Conservation (phyloP, 2,329 filamentous ascomycete genomes). For the Colletotrichum gigasporum region DNA sequence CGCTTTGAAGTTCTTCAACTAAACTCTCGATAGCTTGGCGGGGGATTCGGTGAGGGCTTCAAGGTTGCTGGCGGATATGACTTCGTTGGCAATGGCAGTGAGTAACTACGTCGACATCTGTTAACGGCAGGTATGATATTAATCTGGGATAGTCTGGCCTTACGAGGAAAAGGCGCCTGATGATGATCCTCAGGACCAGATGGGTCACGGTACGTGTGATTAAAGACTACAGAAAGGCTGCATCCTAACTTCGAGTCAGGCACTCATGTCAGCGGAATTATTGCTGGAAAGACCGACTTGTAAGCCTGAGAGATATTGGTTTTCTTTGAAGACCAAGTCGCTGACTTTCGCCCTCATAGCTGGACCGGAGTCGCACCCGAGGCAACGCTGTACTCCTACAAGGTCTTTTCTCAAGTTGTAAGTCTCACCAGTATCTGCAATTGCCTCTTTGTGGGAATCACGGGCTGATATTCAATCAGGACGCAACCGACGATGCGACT, state of each 20-base stretch:
- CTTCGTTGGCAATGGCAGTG: conserved; percentile 49
- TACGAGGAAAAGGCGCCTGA: conserved; percentile 32
- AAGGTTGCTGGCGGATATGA: conserved; percentile 55
- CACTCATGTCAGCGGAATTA: conserved; percentile 43
- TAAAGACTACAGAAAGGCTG: not conserved
- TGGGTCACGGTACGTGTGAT: conserved; percentile 38
- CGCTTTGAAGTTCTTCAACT: not conserved
- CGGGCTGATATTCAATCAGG: conserved; percentile 15
- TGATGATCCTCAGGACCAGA: conserved; percentile 37
- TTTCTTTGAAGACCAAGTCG: not conserved
- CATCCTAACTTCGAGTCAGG: conserved; percentile 39
- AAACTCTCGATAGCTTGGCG: conserved; percentile 47
- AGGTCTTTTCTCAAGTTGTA: conserved; percentile 37
- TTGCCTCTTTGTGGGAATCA: too few relatives aligned
- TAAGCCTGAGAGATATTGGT: not conserved
- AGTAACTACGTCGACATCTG: conserved; percentile 31
- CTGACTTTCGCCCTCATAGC: conserved; percentile 14
- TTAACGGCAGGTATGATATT: conserved; percentile 14
- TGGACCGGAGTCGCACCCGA: conserved; percentile 42
- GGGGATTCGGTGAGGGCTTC: conserved; percentile 56
- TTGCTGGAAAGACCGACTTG: conserved; percentile 39
- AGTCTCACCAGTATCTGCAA: too few relatives aligned
- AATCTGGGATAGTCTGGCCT: conserved; percentile 7
- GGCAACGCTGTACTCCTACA: conserved; percentile 39
- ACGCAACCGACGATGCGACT: conserved; percentile 45